These are phyloP conservation scores for Leccinum boreale DNA, from an alignment of 768 basidiomycete genomes.

Conservation along the genomic window DNA sequence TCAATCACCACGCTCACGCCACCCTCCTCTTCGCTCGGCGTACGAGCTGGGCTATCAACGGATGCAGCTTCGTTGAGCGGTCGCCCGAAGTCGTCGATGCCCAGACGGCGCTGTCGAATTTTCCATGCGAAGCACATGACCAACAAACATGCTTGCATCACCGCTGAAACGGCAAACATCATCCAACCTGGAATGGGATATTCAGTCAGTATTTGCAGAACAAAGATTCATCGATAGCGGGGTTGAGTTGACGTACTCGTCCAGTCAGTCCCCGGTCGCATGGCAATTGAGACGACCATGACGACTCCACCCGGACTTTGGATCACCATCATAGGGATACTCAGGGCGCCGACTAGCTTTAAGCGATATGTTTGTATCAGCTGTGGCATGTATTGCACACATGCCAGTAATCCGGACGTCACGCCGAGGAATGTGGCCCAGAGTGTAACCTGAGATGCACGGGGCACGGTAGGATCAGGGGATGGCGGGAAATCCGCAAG, in stretches of 20 bases:
- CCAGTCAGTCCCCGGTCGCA: slow-evolving; percentile 81
- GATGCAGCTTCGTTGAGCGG: slow-evolving; percentile 32
- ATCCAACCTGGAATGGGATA: slow-evolving; percentile 57
- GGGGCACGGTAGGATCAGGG: slow-evolving; percentile 34
- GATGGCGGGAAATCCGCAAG: slow-evolving; percentile 42
- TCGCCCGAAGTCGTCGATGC: slow-evolving; percentile 88
- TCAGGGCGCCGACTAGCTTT: slow-evolving; percentile 87
- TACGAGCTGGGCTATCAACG: neutral
- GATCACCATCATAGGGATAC: slow-evolving; percentile 94
- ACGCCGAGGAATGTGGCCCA: slow-evolving; percentile 92
- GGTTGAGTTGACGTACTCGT: slow-evolving; percentile 50
- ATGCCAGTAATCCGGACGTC: slow-evolving; percentile 71
- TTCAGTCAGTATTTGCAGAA: neutral
- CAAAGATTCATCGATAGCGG: neutral
- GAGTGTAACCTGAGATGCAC: slow-evolving; percentile 37
- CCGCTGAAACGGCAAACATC: slow-evolving; percentile 74
- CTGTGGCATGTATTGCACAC: slow-evolving; percentile 87
- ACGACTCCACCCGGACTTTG: slow-evolving; percentile 86
- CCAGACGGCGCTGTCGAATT: slow-evolving; percentile 65
- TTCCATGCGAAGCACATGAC: slow-evolving; percentile 87
- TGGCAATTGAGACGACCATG: slow-evolving; percentile 82
- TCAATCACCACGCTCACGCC: slow-evolving; percentile 21
- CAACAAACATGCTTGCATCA: slow-evolving; percentile 81
- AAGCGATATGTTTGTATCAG: slow-evolving; percentile 72
- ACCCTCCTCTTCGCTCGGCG: slow-evolving; percentile 9